Conservation (phyloP, 345 rosid genomes). For the Theobroma cacao region DNA sequence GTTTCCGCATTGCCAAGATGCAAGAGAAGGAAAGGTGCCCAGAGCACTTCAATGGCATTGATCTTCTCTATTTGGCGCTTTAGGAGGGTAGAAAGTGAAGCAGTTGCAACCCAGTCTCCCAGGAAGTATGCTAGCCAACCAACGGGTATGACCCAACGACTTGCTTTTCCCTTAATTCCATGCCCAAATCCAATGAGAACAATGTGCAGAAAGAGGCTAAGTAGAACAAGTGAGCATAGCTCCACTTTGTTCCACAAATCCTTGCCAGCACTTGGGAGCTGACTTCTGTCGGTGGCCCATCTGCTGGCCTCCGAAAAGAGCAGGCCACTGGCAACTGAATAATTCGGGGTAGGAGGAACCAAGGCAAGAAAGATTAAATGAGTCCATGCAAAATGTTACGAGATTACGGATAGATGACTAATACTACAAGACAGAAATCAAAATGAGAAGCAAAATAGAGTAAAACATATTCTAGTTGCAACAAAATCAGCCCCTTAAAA, state of each 20-base stretch:
- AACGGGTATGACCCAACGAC: not conserved
- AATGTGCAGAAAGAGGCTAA: not conserved
- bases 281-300: not conserved
- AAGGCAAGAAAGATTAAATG: not conserved
- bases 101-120: not conserved
- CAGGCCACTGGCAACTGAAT: not conserved
- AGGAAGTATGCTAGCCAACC: not conserved
- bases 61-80: not conserved
- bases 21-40: constrained; percentile 1
- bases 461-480: too few species aligned
- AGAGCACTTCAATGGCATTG: not conserved
- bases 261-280: not conserved
- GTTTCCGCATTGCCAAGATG: not conserved
- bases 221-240: not conserved
- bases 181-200: not conserved
- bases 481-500: too few species aligned
- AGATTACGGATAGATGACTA: too few species aligned
- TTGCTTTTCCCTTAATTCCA: not conserved
- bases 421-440: too few species aligned
- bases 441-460: not conserved
- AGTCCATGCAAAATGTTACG: not conserved
- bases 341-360: not conserved
- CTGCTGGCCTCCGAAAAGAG: not conserved
- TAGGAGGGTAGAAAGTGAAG: not conserved
- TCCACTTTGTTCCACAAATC: not conserved